Percentiles rank a stretch among this genome's conserved stretches.
These are phyloP conservation scores for Reticulascus tulasneorum DNA, from an alignment of 2,329 filamentous ascomycete genomes.

Conservation along the genomic window DNA sequence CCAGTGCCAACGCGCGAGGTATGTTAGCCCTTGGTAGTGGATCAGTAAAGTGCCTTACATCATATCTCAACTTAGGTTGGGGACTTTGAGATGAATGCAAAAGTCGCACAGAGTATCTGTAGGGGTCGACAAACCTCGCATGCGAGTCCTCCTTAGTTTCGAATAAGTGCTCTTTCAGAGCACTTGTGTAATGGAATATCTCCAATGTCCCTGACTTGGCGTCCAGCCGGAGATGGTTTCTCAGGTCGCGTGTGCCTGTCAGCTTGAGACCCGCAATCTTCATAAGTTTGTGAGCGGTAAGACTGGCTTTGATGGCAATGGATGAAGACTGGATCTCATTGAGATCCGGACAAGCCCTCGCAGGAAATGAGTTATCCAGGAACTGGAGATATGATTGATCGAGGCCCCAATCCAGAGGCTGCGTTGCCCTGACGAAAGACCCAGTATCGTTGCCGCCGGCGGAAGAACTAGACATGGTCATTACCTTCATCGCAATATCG, in stretches of 20 bases:
- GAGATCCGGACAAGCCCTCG: not conserved
- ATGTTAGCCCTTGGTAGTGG: not conserved
- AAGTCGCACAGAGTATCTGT: too few relatives aligned
- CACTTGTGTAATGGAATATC: not conserved
- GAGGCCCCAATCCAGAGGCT: not conserved
- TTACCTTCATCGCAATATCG: not conserved
- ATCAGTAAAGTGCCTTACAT: too few relatives aligned
- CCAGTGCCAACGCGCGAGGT: not conserved
- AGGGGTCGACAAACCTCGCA: rapidly evolving
- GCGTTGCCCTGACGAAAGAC: not conserved
- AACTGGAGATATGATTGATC: not conserved
- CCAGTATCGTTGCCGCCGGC: not conserved
- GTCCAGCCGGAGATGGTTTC: not conserved
- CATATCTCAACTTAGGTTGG: too few relatives aligned
- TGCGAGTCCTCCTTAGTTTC: not conserved
- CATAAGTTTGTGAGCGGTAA: not conserved
- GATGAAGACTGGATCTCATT: not conserved
- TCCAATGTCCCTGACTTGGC: not conserved
- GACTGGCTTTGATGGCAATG: not conserved
- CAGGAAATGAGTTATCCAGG: too few relatives aligned
- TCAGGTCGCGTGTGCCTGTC: not conserved
- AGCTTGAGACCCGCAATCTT: not conserved
- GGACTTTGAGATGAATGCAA: too few relatives aligned
- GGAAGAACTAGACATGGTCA: not conserved
- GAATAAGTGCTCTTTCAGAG: not conserved